Base-by-base conservation (phyloP, 257 asterid genomes). In the Solanum medicagineum region DNA sequence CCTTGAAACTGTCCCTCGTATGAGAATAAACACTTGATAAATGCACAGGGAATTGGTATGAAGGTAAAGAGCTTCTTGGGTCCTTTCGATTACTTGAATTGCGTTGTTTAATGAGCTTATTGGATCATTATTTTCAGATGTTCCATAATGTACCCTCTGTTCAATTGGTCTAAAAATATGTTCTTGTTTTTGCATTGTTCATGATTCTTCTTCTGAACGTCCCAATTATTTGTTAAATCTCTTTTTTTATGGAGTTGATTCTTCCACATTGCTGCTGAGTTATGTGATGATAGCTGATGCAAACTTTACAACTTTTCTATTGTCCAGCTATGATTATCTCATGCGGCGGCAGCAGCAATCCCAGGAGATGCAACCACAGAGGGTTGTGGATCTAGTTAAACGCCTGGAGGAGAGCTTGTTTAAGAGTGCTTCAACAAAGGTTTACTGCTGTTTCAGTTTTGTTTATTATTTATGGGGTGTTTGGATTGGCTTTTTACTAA, bases 391-490 rank as follows among this genome's bases (percentile, higher is more conserved):
- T 83, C 84, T 96, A 87, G 98, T 92, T 84, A 90, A 79, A 91
- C 97, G 98, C 77, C 86, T 96, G 75, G 99, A 96, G 86, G 98
- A 92, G 89, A 94, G 91, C 85, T 88, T 96, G 85, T 88, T 91
- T 90, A 94, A 91, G 93, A 89, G 88, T 93, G 98, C 99, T 83
- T 81, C 90, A 1, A 85, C 98, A 88, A 93, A 90, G 98, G 99
- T 96, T 87, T 86, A 89, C 83, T 71, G 17, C 62, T 81, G 82
- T 83, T 82, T 71, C 47, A 56, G 17, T 20, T 66, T n/a, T 20
- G 17, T 45, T 54, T 81, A 65, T 77, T 79, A 53, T 53, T 53
- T 36, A 36, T 36, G 42, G 42, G 42, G 42, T 36, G 42, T 36
- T 36, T 36, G 42, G 42, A 36, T 36, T 36, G 42, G 42, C 42